Evolutionary conservation across 2,329 filamentous ascomycete species (phyloP), one percentile per base, ranked within the genome.

Genomic region (Aspergillus costaricaensis): DNA sequence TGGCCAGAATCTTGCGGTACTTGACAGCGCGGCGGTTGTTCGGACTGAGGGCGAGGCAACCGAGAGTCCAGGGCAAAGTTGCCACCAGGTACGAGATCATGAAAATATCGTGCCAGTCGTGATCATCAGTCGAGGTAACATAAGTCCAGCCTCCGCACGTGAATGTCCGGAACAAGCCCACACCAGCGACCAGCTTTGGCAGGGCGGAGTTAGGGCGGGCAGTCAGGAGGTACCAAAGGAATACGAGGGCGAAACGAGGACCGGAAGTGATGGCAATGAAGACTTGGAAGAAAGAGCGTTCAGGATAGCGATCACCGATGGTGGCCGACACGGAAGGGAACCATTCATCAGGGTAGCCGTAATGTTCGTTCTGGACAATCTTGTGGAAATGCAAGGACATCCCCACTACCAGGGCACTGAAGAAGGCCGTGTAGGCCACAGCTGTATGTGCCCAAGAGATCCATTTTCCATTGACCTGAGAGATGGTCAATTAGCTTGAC

Each of bases 111-210:
- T 99, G 95, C 93, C 92, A 98, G 77, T 96, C 88, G 77, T 99
- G 95, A 75, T 98, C 92, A 75, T 99, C 95, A 47, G 95, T 99
- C 63, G 95, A 98, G 25, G 95, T 99, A 63, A 99, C 88, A 77
- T 98, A 99, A 56, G 95, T 97, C 94, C 95, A 99, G 61, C 95
- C 95, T 69, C 94, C 95, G 73, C 95, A 99, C 4, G 92, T 96
- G 60, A 98, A 80, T 9, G 94, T 97, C 69, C 95, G 88, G 72
- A 98, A 89, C 55, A 97, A 67, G 58, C 95, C 95, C 69, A 91
- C 88, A 43, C 85, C 84, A 49, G 89, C 89, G 62, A 98, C 84
- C 64, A 95, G 88, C 74, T 91, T 92, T 17, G 96, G 92, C 15
- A 97, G 85, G 27, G 83, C 85, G 58, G 86, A 86, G 72, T 90